Evolutionary conservation across 495 filamentous ascomycete species (phyloP).

Genomic region (Xylaria intraflava): DNA sequence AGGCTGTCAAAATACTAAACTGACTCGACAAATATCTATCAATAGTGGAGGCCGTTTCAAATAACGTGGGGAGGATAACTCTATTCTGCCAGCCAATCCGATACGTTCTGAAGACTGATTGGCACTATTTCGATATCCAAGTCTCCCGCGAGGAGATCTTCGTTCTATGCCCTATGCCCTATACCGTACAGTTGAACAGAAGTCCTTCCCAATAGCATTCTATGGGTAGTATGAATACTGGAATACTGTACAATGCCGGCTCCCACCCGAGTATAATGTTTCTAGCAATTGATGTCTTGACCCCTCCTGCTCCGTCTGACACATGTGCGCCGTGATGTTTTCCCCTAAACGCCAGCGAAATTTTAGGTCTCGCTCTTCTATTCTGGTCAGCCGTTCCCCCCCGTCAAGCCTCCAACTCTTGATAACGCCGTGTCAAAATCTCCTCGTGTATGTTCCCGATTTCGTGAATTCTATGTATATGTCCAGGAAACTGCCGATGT

Average conservation of each 20-base stretch:
- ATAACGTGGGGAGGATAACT: neutral
- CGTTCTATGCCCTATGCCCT: neutral
- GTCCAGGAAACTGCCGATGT: conserved; percentile 8
- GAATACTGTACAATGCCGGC: neutral
- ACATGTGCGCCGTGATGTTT: neutral
- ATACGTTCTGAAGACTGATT: no score
- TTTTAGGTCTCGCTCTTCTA: conserved; percentile 6
- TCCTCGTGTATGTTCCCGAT: conserved; percentile 5
- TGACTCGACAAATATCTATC: neutral
- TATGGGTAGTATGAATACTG: neutral
- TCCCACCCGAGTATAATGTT: neutral
- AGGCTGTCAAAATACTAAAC: neutral
- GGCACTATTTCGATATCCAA: no score
- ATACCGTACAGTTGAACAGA: neutral
- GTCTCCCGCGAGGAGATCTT: no score
- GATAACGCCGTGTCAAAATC: conserved; percentile 11
- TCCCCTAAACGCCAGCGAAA: conserved; percentile 6
- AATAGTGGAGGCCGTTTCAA: neutral
- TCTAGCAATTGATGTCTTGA: neutral
- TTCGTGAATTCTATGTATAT: conserved; percentile 10
- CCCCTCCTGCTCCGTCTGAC: neutral
- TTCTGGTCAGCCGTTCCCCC: neutral
- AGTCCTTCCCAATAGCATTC: neutral
- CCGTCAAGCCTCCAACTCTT: conserved; percentile 3
- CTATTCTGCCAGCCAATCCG: no score